phyloP scores from a whole-genome alignment of 306 rosid genomes.

The Lotus japonicus region DNA sequence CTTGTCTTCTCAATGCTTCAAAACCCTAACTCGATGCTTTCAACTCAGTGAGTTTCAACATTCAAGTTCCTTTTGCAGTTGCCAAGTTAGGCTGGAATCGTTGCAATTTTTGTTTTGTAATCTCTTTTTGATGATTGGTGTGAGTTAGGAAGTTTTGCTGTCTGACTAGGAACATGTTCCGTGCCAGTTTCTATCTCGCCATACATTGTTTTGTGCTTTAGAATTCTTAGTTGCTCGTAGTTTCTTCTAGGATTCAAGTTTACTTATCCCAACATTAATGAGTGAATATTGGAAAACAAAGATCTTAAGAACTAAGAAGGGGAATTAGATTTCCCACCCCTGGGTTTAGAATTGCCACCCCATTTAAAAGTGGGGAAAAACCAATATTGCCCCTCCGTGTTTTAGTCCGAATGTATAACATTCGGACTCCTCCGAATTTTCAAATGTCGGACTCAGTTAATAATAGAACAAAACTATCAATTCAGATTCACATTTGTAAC shows the following conservation, averaged over 20 bases:
- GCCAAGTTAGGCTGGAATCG: neutral
- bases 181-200: neutral
- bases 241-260: neutral
- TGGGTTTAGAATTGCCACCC: no score
- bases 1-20: neutral
- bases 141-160: neutral
- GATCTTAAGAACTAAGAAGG: no score
- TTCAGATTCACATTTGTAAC: no score
- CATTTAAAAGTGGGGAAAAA: no score
- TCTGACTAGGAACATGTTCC: neutral
- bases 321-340: no score
- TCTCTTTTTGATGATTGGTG: neutral
- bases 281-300: neutral
- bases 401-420: no score
- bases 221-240: neutral
- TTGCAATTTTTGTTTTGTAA: neutral
- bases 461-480: no score
- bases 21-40: slow-evolving; percentile 37
- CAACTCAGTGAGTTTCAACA: slow-evolving; percentile 13
- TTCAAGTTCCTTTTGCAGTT: neutral
- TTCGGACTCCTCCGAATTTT: no score
- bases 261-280: neutral
- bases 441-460: no score
- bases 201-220: neutral
- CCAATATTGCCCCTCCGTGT: no score